Evolutionary conservation across 106 monocot species (phyloP).

Genomic region (Apostasia ramifera): DNA sequence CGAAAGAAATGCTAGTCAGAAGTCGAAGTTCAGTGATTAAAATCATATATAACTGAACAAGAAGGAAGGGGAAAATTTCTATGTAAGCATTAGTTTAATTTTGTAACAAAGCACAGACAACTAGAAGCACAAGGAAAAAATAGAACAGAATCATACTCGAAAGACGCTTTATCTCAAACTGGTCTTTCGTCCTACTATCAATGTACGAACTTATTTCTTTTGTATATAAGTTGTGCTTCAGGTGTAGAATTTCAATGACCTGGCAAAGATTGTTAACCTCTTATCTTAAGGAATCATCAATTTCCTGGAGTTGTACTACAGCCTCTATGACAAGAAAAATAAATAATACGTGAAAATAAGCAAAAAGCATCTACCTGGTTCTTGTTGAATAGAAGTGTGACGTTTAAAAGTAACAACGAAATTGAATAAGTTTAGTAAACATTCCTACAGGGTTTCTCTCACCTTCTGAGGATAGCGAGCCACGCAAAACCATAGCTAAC

Average conservation of each 20-base stretch:
- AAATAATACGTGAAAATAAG: not conserved
- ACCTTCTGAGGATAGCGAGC: constrained; percentile 73
- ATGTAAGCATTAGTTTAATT: not conserved
- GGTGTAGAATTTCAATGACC: constrained; percentile 51
- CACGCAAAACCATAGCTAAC: constrained; percentile 35
- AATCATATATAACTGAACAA: no score
- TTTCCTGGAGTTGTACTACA: constrained; percentile 48
- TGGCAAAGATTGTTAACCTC: constrained; percentile 42
- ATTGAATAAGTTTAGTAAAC: not conserved
- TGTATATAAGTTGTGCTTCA: constrained; percentile 53
- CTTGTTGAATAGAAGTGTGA: not conserved
- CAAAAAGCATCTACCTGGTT: not conserved
- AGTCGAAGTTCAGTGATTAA: no score
- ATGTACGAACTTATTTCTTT: constrained; percentile 51
- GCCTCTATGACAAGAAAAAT: constrained; percentile 37
- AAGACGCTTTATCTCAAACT: constrained; percentile 66
- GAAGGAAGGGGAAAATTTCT: no score
- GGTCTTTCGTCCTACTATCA: constrained; percentile 40
- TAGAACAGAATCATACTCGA: constrained; percentile 46
- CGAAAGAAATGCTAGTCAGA: no score
- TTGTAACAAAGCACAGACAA: no score
- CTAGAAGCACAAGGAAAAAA: not conserved
- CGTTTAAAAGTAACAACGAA: not conserved
- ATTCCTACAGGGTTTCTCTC: not conserved
- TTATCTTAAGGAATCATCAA: constrained; percentile 56